Percentiles rank a stretch among this genome's conserved stretches.
Evolutionary conservation across 2,329 filamentous ascomycete genomes (phyloP).

Genomic region (Coniella vitis): DNA sequence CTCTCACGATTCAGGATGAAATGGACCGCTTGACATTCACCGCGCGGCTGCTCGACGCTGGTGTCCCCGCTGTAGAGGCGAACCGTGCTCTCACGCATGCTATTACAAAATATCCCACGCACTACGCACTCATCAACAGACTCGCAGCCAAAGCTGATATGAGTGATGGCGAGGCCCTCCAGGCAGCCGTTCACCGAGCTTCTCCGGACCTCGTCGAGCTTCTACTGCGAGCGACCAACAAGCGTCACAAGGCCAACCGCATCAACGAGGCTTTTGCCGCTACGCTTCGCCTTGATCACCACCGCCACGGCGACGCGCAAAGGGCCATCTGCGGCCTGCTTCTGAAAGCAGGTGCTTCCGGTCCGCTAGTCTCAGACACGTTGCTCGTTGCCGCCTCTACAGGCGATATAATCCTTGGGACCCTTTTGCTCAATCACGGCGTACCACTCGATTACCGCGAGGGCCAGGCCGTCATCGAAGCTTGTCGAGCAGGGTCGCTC

Average conservation of each 20-base stretch:
- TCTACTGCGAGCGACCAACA: slow-evolving; percentile 25
- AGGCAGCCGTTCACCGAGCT: slow-evolving; percentile 38
- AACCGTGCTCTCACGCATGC: slow-evolving; percentile 47
- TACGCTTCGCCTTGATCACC: slow-evolving; percentile 35
- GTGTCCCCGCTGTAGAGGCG: slow-evolving; percentile 39
- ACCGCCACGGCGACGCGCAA: slow-evolving; percentile 24
- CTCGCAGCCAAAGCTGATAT: slow-evolving; percentile 42
- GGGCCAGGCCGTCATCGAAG: slow-evolving; percentile 48
- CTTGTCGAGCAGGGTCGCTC: slow-evolving; percentile 43
- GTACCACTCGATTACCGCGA: slow-evolving; percentile 44
- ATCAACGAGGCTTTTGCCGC: slow-evolving; percentile 37
- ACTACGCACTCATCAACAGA: slow-evolving; percentile 40
- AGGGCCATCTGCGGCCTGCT: slow-evolving; percentile 39
- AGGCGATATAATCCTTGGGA: slow-evolving; percentile 44
- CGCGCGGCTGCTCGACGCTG: slow-evolving; percentile 42
- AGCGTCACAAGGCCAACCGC: slow-evolving; percentile 30
- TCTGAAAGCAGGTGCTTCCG: slow-evolving; percentile 38
- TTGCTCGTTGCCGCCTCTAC: slow-evolving; percentile 45
- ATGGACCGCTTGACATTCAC: slow-evolving; percentile 46
- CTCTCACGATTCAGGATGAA: slow-evolving; percentile 42
- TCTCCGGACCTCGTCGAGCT: slow-evolving; percentile 39
- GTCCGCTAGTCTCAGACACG: slow-evolving; percentile 40
- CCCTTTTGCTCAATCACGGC: slow-evolving; percentile 44
- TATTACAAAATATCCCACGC: slow-evolving; percentile 39
- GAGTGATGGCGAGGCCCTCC: slow-evolving; percentile 42